phyloP scores from a whole-genome alignment of 345 rosid genomes.

The Litchi chinensis region DNA sequence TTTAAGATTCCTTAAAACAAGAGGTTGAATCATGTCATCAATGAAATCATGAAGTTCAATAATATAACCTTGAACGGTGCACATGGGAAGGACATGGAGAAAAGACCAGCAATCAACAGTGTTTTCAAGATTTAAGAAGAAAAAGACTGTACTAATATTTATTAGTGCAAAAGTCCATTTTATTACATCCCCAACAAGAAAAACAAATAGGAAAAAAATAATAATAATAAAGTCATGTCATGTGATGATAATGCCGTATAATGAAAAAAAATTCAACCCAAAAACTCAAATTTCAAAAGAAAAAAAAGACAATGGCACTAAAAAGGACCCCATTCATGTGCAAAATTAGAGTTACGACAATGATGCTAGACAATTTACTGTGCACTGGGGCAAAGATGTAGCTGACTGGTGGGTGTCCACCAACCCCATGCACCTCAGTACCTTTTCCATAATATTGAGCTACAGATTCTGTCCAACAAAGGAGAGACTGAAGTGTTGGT shows the following conservation, averaged over 20 bases:
- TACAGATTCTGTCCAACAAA: constrained; percentile 40
- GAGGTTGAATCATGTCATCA: constrained; percentile 29
- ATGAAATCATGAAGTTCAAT: constrained; percentile 20
- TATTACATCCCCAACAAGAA: constrained; percentile 2
- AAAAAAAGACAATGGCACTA: constrained; percentile 6
- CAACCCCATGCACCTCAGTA: constrained; percentile 18
- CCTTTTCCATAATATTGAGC: constrained; percentile 32
- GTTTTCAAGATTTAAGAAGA: not conserved
- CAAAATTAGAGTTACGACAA: constrained; percentile 36
- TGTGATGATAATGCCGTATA: constrained; percentile 9
- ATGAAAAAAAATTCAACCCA: constrained; percentile 11
- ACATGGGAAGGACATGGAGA: constrained; percentile 36
- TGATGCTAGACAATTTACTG: not conserved
- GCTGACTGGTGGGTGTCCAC: constrained; percentile 39
- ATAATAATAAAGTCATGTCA: not conserved
- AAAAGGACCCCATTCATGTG: constrained; percentile 47
- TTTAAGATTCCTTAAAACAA: constrained; percentile 37
- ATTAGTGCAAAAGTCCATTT: not conserved
- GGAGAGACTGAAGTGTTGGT: constrained; percentile 4
- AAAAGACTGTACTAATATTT: not conserved
- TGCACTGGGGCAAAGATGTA: constrained; percentile 22
- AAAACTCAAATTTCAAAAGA: constrained; percentile 19
- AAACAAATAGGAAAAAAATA: not conserved
- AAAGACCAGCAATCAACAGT: constrained; percentile 19
- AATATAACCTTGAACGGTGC: constrained; percentile 23